Conservation (phyloP, 805 yeast genomes). For the Pichia membranifaciens region DNA sequence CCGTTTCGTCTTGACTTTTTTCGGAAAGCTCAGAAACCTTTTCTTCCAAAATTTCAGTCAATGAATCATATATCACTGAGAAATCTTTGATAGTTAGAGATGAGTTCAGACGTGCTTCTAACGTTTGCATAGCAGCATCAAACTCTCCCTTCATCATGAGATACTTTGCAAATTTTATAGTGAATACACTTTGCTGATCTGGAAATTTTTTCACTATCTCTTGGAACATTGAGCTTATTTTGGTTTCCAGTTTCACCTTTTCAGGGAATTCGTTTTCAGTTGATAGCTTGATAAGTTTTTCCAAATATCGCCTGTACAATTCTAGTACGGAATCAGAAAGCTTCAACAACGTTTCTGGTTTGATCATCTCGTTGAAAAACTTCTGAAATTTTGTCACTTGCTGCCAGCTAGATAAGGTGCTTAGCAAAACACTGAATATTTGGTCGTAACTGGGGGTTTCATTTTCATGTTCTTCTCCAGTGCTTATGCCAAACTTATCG, state of each 20-base stretch:
- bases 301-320: constrained; percentile 42
- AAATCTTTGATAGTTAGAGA: constrained; percentile 57
- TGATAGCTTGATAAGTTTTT: constrained; percentile 28
- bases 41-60: constrained; percentile 54
- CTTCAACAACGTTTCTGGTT: constrained; percentile 31
- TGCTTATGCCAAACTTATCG: not conserved
- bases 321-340: constrained; percentile 41
- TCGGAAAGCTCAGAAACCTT: constrained; percentile 18
- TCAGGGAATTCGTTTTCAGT: not conserved
- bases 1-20: constrained; percentile 2
- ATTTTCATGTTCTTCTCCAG: not conserved
- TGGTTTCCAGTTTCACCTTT: constrained; percentile 2
- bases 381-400: constrained; percentile 11
- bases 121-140: constrained; percentile 36
- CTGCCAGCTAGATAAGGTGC: not conserved
- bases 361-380: constrained; percentile 22
- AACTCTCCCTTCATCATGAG: constrained; percentile 36
- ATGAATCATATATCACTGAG: constrained; percentile 55
- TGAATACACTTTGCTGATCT: constrained; percentile 51
- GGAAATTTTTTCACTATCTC: constrained; percentile 42
- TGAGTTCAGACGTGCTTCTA: constrained; percentile 42
- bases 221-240: constrained; percentile 24
- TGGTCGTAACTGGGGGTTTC: not conserved
- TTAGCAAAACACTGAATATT: constrained; percentile 4
- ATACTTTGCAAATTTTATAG: constrained; percentile 43